Conservation (phyloP, 305 asterid species). For the Caryopteris hybrid region DNA sequence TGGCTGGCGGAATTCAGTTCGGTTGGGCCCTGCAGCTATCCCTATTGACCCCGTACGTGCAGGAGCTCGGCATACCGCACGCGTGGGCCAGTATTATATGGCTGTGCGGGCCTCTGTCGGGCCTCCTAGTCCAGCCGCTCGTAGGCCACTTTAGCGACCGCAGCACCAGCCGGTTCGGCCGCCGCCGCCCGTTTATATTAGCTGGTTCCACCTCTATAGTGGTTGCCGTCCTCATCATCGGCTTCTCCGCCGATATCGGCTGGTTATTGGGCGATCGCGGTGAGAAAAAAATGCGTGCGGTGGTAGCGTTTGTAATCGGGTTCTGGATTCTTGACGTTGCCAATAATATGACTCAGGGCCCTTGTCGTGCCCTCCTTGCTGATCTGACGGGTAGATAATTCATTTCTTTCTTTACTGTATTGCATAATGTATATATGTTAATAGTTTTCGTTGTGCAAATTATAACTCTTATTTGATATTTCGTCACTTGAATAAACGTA, state of each 20-base stretch:
- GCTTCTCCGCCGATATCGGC: conserved; percentile 72
- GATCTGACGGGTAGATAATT: conserved; percentile 60
- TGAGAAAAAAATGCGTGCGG: conserved; percentile 44
- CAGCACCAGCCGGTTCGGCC: conserved; percentile 62
- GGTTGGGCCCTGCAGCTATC: conserved; percentile 84
- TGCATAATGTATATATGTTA: neutral
- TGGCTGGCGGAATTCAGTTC: conserved; percentile 87
- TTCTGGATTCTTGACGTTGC: conserved; percentile 91
- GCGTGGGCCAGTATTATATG: conserved; percentile 83
- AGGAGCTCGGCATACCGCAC: conserved; percentile 85
- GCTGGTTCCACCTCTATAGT: conserved; percentile 56
- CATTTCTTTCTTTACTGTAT: neutral
- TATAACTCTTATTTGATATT: neutral
- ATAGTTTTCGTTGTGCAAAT: no score
- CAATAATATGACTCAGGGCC: conserved; percentile 83
- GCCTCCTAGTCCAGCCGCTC: conserved; percentile 76
- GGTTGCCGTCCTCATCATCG: conserved; percentile 58
- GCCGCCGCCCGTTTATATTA: conserved; percentile 73
- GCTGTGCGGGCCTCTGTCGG: conserved; percentile 88
- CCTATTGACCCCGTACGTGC: conserved; percentile 75
- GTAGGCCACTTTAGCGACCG: conserved; percentile 74
- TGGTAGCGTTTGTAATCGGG: conserved; percentile 59
- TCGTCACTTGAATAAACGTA: neutral
- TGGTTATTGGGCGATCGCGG: conserved; percentile 60
- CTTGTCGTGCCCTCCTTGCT: conserved; percentile 85